phyloP scores from a whole-genome alignment of 2,329 filamentous ascomycete species.

The Pseudogymnoascus sp. region DNA sequence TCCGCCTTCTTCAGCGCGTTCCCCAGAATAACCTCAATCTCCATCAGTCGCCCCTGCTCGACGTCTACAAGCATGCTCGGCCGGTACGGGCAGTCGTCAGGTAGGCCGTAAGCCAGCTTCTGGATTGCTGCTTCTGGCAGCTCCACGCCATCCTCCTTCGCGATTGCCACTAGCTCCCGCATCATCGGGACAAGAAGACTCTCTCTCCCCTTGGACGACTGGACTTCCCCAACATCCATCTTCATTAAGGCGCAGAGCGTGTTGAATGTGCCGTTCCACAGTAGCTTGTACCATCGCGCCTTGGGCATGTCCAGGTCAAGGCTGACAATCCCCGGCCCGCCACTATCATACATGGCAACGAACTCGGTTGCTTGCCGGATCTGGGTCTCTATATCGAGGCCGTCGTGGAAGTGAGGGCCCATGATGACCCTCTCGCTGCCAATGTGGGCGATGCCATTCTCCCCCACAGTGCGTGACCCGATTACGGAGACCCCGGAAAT shows the following conservation, averaged over 20 bases:
- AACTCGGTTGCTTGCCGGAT: slow-evolving; percentile 18
- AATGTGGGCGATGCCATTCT: slow-evolving; percentile 21
- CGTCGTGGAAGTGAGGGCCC: slow-evolving; percentile 18
- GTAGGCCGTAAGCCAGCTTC: slow-evolving; percentile 2
- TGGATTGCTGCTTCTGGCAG: slow-evolving; percentile 18
- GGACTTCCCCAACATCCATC: slow-evolving; percentile 18
- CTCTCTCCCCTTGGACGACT: slow-evolving; percentile 22
- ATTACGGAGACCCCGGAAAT: slow-evolving; percentile 23
- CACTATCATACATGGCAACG: slow-evolving; percentile 19
- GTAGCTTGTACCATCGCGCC: slow-evolving; percentile 22
- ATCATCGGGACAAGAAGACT: slow-evolving; percentile 23
- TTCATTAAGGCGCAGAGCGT: slow-evolving; percentile 18
- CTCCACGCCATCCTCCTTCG: slow-evolving; percentile 18
- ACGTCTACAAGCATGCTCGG: slow-evolving; percentile 45
- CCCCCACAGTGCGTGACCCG: slow-evolving; percentile 18
- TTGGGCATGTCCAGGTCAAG: slow-evolving; percentile 20
- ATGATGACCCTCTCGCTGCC: slow-evolving; percentile 19
- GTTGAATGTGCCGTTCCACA: slow-evolving; percentile 23
- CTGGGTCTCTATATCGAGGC: slow-evolving; percentile 12
- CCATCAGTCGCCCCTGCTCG: slow-evolving; percentile 45
- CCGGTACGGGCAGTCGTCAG: slow-evolving; percentile 14
- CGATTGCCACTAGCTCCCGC: slow-evolving; percentile 22
- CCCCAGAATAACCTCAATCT: slow-evolving; percentile 48
- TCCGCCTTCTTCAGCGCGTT: slow-evolving; percentile 46
- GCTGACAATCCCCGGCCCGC: slow-evolving; percentile 17